Conservation (phyloP, 1,139 yeast species). For the Nakaseomyces glabratus region DNA sequence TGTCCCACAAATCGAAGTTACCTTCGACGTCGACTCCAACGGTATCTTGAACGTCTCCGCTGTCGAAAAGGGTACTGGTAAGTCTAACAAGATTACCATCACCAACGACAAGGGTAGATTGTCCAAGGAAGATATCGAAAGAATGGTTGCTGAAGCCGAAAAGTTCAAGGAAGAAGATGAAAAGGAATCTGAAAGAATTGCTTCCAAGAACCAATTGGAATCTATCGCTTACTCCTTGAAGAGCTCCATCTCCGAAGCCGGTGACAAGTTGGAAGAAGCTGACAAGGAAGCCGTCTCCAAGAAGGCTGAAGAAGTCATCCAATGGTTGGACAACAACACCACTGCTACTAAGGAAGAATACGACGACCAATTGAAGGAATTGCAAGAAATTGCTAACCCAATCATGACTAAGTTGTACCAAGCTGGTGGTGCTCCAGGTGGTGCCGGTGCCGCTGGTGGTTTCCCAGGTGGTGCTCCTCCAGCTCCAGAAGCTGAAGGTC, state of each 20-base stretch:
- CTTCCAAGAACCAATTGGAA: constrained; percentile 83
- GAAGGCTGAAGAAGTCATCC: constrained; percentile 78
- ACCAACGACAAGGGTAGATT: constrained; percentile 95
- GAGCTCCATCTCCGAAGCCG: constrained; percentile 72
- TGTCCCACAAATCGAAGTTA: constrained; percentile 90
- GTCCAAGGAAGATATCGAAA: constrained; percentile 87
- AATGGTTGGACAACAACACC: constrained; percentile 83
- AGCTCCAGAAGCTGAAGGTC: constrained; percentile 68
- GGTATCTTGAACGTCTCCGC: constrained; percentile 93
- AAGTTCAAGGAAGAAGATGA: constrained; percentile 80
- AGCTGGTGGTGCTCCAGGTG: constrained; percentile 58
- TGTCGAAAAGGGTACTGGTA: constrained; percentile 83
- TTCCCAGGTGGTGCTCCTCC: constrained; percentile 63
- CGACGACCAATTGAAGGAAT: constrained; percentile 86
- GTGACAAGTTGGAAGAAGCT: constrained; percentile 71
- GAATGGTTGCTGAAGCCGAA: constrained; percentile 91
- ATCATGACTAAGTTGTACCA: constrained; percentile 88
- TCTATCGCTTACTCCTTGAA: constrained; percentile 85
- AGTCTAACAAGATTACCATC: constrained; percentile 71
- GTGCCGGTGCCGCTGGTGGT: constrained; percentile 55
- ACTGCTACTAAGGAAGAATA: constrained; percentile 83
- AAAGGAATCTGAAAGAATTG: constrained; percentile 69
- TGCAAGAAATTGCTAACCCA: constrained; percentile 89
- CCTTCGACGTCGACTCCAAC: constrained; percentile 86
- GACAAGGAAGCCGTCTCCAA: constrained; percentile 72